A percentile compares a stretch with the other conserved stretches of the same genome.
Conservation (phyloP, 176 grass and related monocot species). For the Aegilops sharonensis region DNA sequence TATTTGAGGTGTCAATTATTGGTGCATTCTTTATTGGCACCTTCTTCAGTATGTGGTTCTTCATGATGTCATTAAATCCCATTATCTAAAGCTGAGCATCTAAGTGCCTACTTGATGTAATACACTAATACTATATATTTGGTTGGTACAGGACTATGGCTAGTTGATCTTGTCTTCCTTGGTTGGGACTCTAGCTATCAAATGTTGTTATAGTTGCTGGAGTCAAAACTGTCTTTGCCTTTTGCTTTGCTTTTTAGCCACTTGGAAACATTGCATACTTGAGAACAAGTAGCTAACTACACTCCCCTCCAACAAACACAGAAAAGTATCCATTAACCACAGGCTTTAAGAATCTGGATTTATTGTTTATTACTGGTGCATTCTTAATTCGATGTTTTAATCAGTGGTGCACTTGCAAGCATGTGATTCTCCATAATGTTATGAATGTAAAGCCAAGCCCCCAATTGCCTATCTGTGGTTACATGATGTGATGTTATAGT, state of each 20-base stretch:
- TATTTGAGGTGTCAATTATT: background rate
- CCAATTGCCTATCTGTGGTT: background rate
- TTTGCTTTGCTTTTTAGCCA: background rate
- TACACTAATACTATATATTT: conserved; percentile 2
- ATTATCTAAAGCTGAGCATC: conserved; percentile 5
- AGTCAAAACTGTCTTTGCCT: background rate
- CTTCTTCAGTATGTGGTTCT: background rate
- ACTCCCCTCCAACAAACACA: no score
- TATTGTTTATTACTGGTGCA: background rate
- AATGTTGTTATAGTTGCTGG: background rate
- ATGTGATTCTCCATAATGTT: background rate
- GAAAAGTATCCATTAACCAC: no score
- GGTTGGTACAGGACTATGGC: background rate
- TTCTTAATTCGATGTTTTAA: background rate
- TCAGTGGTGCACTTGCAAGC: background rate
- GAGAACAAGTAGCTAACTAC: background rate
- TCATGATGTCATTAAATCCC: background rate
- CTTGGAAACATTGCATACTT: background rate
- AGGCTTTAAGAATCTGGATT: background rate
- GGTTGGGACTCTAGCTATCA: background rate
- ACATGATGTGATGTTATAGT: background rate
- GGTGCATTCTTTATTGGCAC: background rate
- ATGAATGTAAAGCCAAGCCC: background rate
- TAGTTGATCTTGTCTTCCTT: conserved; percentile 38
- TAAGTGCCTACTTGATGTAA: conserved; percentile 12